These are phyloP conservation scores for Solanum bulbocastanum DNA, from an alignment of 257 asterid species.

Conservation along the genomic window DNA sequence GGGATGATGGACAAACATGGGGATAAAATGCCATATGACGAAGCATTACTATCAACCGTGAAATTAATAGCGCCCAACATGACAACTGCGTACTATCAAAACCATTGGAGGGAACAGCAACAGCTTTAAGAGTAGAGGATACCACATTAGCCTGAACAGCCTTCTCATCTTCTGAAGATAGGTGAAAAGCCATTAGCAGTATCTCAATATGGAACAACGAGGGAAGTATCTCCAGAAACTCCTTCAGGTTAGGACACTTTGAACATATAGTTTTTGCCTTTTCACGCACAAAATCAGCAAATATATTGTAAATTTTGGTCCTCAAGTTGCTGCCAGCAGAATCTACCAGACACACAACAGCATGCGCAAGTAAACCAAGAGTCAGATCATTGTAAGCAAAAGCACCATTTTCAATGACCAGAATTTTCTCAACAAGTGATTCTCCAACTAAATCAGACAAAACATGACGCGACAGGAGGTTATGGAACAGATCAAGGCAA, in stretches of 20 bases:
- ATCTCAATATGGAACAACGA: conserved; percentile 82
- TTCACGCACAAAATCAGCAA: conserved; percentile 34
- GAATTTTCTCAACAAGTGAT: conserved; percentile 52
- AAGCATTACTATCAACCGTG: conserved; percentile 75
- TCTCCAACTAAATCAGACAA: conserved; percentile 63
- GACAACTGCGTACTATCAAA: conserved; percentile 50
- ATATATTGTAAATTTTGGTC: conserved; percentile 44
- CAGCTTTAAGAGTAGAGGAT: conserved; percentile 40
- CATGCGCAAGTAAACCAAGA: conserved; percentile 83
- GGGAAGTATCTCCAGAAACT: conserved; percentile 62
- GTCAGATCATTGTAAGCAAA: conserved; percentile 59
- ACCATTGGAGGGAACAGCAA: conserved; percentile 37
- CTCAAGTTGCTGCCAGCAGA: conserved; percentile 62
- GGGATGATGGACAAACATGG: conserved; percentile 62
- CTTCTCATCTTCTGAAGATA: conserved; percentile 73
- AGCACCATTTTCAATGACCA: conserved; percentile 55
- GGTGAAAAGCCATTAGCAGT: conserved; percentile 67
- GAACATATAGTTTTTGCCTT: conserved; percentile 52
- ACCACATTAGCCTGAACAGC: conserved; percentile 38
- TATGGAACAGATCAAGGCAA: conserved; percentile 75
- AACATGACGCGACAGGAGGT: conserved; percentile 43
- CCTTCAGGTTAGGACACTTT: conserved; percentile 44
- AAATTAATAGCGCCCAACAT: conserved; percentile 78
- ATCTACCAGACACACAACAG: conserved; percentile 58
- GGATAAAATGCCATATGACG: conserved; percentile 82